These are phyloP conservation scores for Chaetoscypha palmicola DNA, from an alignment of 2,329 filamentous ascomycete genomes.

Conservation along the genomic window DNA sequence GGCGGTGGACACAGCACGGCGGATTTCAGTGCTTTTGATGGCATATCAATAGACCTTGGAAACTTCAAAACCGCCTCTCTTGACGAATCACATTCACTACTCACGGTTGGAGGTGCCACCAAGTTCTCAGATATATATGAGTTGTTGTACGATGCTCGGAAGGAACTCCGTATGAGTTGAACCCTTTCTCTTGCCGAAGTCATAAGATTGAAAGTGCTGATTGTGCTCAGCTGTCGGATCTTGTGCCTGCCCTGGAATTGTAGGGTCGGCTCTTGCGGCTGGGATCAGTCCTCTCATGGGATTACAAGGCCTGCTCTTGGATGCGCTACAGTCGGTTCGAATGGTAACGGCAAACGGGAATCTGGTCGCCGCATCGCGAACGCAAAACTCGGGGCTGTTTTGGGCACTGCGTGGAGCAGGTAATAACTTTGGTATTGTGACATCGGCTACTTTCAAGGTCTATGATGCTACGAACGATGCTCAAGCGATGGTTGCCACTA, in stretches of 20 bases:
- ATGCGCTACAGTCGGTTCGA: slow-evolving; percentile 31
- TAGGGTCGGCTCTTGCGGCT: neutral
- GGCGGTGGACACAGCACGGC: slow-evolving; percentile 2
- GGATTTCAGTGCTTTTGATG: neutral
- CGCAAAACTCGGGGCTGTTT: slow-evolving; percentile 28
- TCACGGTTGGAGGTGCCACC: neutral
- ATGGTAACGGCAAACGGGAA: slow-evolving; percentile 29
- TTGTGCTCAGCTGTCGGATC: neutral
- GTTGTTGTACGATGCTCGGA: neutral
- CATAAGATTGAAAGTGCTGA: too few species aligned
- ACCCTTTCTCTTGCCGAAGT: neutral
- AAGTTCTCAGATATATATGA: neutral
- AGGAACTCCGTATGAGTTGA: slow-evolving; percentile 2
- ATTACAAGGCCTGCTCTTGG: neutral
- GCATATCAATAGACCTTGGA: slow-evolving; percentile 2
- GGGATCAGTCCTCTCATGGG: slow-evolving; percentile 1
- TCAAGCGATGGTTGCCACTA: slow-evolving; percentile 1
- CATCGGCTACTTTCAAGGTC: slow-evolving; percentile 25
- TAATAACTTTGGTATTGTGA: slow-evolving; percentile 6
- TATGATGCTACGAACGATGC: slow-evolving; percentile 1
- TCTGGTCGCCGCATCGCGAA: slow-evolving; percentile 18
- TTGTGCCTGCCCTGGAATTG: slow-evolving; percentile 1
- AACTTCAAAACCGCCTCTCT: slow-evolving; percentile 3
- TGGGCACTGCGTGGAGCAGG: slow-evolving; percentile 31
- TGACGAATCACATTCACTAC: neutral